Percentiles rank a stretch among this genome's conserved stretches.
phyloP scores from a whole-genome alignment of 1,284 basidiomycete species.

The Trametes versicolor region DNA sequence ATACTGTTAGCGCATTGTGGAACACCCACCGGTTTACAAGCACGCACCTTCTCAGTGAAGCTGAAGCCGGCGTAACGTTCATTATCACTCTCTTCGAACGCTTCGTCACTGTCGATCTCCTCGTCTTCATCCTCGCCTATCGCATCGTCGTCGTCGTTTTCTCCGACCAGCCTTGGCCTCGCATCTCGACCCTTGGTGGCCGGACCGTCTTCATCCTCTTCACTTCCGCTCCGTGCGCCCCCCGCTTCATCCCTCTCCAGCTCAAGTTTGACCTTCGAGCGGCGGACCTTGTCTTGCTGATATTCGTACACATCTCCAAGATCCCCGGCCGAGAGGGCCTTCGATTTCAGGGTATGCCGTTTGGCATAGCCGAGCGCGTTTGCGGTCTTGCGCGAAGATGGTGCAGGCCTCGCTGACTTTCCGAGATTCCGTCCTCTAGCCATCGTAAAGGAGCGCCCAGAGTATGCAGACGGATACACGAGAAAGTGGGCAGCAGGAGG shows the following conservation, averaged over 20 bases:
- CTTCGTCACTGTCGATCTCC: slow-evolving; percentile 82
- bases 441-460: slow-evolving; percentile 9
- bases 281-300: slow-evolving; percentile 60
- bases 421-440: slow-evolving; percentile 12
- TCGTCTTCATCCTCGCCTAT: slow-evolving; percentile 77
- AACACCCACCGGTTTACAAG: neutral
- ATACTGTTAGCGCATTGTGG: neutral
- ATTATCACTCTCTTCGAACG: slow-evolving; percentile 86
- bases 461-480: neutral
- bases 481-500: neutral
- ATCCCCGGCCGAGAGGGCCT: slow-evolving; percentile 41
- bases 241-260: slow-evolving; percentile 67
- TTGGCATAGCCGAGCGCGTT: slow-evolving; percentile 64
- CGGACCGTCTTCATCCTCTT: slow-evolving; percentile 44
- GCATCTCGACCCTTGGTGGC: slow-evolving; percentile 45
- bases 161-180: slow-evolving; percentile 66
- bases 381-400: slow-evolving; percentile 36
- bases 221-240: slow-evolving; percentile 48
- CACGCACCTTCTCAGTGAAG: slow-evolving; percentile 59
- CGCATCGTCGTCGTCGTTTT: slow-evolving; percentile 63
- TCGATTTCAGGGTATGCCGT: slow-evolving; percentile 57
- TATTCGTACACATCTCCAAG: slow-evolving; percentile 70
- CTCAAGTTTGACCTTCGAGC: slow-evolving; percentile 63
- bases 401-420: slow-evolving; percentile 21
- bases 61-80: slow-evolving; percentile 78